Evolutionary conservation across 345 rosid species (phyloP).

Genomic region (Cardamine chenopodiifolia): DNA sequence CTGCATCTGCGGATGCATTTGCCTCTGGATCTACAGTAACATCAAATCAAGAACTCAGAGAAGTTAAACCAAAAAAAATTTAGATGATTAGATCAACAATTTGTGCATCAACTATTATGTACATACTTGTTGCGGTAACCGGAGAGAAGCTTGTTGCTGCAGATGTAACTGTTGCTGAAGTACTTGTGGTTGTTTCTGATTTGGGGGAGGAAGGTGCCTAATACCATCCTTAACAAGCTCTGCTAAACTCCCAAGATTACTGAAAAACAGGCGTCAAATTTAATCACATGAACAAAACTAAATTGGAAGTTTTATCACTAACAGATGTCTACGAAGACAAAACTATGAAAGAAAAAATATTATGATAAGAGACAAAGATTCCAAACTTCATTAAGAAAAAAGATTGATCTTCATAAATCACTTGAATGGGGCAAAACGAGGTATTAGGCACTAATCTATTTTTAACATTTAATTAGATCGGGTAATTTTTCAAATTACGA

Average conservation of each 20-base stretch:
- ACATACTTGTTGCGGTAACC: conserved; percentile 77
- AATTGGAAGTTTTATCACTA: conserved; percentile 19
- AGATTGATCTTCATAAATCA: background rate
- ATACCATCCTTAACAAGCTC: conserved; percentile 81
- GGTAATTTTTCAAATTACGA: too few species aligned
- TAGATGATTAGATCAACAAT: conserved; percentile 5
- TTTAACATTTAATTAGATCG: too few species aligned
- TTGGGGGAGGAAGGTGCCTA: conserved; percentile 53
- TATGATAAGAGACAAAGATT: background rate
- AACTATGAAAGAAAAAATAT: background rate
- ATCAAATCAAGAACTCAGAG: conserved; percentile 13
- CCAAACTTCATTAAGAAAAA: background rate
- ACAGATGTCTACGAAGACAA: background rate
- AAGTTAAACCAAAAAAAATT: background rate
- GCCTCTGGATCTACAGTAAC: conserved; percentile 62
- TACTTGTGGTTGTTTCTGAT: conserved; percentile 66
- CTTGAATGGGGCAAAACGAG: conserved; percentile 1
- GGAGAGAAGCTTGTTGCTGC: conserved; percentile 66
- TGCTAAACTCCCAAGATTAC: conserved; percentile 65
- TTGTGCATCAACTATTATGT: background rate
- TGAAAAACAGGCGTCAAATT: conserved; percentile 31
- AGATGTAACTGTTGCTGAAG: conserved; percentile 69
- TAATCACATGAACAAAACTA: conserved; percentile 21
- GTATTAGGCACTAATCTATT: too few species aligned
- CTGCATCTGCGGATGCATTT: conserved; percentile 77